A percentile compares a stretch with the other conserved stretches of the same genome.
phyloP scores from a whole-genome alignment of 306 rosid genomes.

The Styphnolobium japonicum region DNA sequence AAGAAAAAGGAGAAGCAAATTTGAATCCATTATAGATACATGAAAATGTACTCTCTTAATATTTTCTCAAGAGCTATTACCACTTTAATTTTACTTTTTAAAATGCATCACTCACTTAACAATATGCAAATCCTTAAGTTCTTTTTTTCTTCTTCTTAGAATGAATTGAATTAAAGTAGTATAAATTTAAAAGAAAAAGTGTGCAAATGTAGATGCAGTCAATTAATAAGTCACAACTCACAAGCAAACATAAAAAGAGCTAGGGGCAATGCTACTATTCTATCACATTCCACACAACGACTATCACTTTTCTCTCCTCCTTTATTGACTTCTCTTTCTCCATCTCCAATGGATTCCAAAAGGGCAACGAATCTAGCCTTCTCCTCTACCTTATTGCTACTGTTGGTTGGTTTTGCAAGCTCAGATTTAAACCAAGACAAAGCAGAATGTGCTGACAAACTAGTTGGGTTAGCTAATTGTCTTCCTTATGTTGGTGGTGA shows the following conservation, averaged over 20 bases:
- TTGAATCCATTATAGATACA: too few relatives aligned
- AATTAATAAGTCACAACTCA: not conserved
- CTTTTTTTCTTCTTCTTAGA: too few relatives aligned
- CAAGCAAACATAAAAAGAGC: not conserved
- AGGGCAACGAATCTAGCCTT: not conserved
- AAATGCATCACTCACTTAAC: too few relatives aligned
- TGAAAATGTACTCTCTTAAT: too few relatives aligned
- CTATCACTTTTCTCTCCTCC: not conserved
- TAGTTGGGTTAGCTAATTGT: conserved; percentile 50
- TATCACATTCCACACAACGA: not conserved
- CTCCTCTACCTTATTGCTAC: conserved; percentile 12
- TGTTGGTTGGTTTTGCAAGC: conserved; percentile 36
- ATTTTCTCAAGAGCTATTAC: too few relatives aligned
- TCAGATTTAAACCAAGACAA: conserved; percentile 61
- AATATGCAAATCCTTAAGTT: too few relatives aligned
- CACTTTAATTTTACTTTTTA: too few relatives aligned
- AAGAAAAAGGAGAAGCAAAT: too few relatives aligned
- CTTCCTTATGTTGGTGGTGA: conserved; percentile 60
- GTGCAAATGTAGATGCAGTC: not conserved
- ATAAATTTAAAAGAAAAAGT: not conserved
- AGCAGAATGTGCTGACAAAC: conserved; percentile 61
- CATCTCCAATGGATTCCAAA: conserved; percentile 28
- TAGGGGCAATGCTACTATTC: not conserved
- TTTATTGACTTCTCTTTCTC: not conserved
- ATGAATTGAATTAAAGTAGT: not conserved